Percentiles rank a stretch among this genome's conserved stretches.
phyloP scores from a whole-genome alignment of 2,329 filamentous ascomycete species.

The Arthrobotrys megalospora region DNA sequence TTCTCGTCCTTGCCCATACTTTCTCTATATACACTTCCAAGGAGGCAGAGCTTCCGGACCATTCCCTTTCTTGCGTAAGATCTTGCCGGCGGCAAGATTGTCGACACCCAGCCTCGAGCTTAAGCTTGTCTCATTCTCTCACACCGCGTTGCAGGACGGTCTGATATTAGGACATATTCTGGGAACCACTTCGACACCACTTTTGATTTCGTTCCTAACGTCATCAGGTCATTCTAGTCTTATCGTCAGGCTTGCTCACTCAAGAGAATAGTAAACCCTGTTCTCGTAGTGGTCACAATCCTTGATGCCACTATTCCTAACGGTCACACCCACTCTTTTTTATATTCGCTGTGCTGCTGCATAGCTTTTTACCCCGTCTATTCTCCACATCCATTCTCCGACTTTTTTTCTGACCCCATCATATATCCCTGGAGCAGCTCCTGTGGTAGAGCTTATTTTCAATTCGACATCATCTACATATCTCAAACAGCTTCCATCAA shows the following conservation, averaged over 20 bases:
- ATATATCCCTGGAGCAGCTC: slow-evolving; percentile 48
- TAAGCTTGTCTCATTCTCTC: slow-evolving; percentile 45
- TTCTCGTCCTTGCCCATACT: slow-evolving; percentile 49
- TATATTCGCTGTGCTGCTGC: slow-evolving; percentile 49
- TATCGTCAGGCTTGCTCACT: slow-evolving; percentile 53
- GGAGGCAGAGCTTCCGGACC: slow-evolving; percentile 61
- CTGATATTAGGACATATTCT: slow-evolving; percentile 41
- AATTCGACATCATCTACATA: slow-evolving; percentile 28
- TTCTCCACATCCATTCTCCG: slow-evolving; percentile 60
- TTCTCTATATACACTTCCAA: slow-evolving; percentile 47
- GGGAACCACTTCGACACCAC: slow-evolving; percentile 35
- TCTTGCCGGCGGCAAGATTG: slow-evolving; percentile 44
- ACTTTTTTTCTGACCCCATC: slow-evolving; percentile 32
- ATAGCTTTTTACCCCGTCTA: slow-evolving; percentile 46
- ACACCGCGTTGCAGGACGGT: slow-evolving; percentile 37
- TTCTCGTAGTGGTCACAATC: slow-evolving; percentile 33
- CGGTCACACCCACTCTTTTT: slow-evolving; percentile 36
- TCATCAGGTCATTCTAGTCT: slow-evolving; percentile 60
- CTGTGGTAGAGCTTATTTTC: slow-evolving; percentile 12
- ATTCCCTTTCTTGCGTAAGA: slow-evolving; percentile 44
- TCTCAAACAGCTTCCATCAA: neutral
- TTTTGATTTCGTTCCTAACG: slow-evolving; percentile 34
- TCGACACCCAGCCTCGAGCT: slow-evolving; percentile 30
- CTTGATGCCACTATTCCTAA: slow-evolving; percentile 48
- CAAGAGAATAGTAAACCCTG: slow-evolving; percentile 30